Percentiles rank a stretch among this genome's conserved stretches.
Evolutionary conservation across 495 filamentous ascomycete species (phyloP).

Genomic region (Amphirosellinia nigrospora): DNA sequence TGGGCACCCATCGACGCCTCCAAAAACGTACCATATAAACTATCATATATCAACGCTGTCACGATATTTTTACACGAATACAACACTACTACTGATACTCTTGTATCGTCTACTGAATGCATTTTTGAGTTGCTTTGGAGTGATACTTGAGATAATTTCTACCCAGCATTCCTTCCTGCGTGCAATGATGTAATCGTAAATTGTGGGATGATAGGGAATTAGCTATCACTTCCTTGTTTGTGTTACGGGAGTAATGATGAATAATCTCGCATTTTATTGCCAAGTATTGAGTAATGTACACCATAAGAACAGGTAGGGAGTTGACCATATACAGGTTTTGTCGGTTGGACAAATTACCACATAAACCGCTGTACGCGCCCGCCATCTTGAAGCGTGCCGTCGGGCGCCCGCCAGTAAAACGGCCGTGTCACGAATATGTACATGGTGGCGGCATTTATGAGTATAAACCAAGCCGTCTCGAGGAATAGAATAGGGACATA

Average conservation of each 20-base stretch:
- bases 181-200: background rate
- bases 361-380: slow-evolving; percentile 89
- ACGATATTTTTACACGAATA: slow-evolving; percentile 8
- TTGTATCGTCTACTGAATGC: background rate
- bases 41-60: slow-evolving; percentile 13
- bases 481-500: slow-evolving; percentile 43
- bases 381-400: slow-evolving; percentile 63
- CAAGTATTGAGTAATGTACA: background rate
- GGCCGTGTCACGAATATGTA: slow-evolving; percentile 80
- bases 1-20: background rate
- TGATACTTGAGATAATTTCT: too few relatives aligned
- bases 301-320: background rate
- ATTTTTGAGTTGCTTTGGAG: background rate
- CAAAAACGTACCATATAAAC: slow-evolving; percentile 13
- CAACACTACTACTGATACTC: background rate
- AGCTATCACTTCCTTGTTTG: background rate
- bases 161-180: background rate
- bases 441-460: slow-evolving; percentile 74
- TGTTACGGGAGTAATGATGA: background rate
- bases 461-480: slow-evolving; percentile 81
- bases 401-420: slow-evolving; percentile 71
- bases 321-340: background rate
- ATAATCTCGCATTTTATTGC: background rate
- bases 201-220: background rate
- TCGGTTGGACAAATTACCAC: slow-evolving; percentile 63